Evolutionary conservation across 768 basidiomycete genomes (phyloP).

Genomic region (Suillus spraguei): DNA sequence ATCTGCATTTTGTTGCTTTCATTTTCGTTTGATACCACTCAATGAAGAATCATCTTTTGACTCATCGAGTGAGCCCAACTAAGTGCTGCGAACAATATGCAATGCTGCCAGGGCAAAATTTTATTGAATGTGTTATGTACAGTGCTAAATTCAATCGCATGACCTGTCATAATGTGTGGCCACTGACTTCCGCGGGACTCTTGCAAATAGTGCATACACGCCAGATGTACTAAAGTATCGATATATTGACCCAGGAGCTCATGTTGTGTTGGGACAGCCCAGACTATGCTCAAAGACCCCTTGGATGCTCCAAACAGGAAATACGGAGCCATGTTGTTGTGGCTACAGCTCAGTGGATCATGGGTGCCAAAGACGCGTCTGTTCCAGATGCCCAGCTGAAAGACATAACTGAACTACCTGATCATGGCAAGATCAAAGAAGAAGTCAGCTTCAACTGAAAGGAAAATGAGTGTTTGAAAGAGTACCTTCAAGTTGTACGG

Average conservation of each 20-base stretch:
- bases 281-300: conserved; percentile 55
- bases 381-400: conserved; percentile 32
- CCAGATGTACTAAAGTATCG: conserved; percentile 71
- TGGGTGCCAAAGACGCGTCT: conserved; percentile 14
- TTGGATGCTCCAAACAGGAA: conserved; percentile 49
- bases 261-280: conserved; percentile 55
- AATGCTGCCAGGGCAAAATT: too few species aligned
- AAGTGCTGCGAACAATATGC: too few species aligned
- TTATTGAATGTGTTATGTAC: too few species aligned
- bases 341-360: conserved; percentile 50
- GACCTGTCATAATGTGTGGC: conserved; percentile 58
- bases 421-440: conserved; percentile 45
- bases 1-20: too few species aligned
- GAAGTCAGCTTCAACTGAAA: conserved; percentile 63
- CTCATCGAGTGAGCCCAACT: too few species aligned
- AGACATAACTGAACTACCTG: conserved; percentile 45
- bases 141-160: conserved; percentile 69
- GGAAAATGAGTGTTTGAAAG: too few species aligned
- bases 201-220: conserved; percentile 75
- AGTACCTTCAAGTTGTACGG: too few species aligned
- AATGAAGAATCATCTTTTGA: too few species aligned
- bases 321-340: conserved; percentile 60
- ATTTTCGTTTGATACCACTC: too few species aligned
- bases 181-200: conserved; percentile 67
- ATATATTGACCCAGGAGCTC: conserved; percentile 65